Evolutionary conservation across 257 asterid genomes (phyloP), one percentile per base, ranked within the genome.

Genomic region (Nicotiana benthamiana): DNA sequence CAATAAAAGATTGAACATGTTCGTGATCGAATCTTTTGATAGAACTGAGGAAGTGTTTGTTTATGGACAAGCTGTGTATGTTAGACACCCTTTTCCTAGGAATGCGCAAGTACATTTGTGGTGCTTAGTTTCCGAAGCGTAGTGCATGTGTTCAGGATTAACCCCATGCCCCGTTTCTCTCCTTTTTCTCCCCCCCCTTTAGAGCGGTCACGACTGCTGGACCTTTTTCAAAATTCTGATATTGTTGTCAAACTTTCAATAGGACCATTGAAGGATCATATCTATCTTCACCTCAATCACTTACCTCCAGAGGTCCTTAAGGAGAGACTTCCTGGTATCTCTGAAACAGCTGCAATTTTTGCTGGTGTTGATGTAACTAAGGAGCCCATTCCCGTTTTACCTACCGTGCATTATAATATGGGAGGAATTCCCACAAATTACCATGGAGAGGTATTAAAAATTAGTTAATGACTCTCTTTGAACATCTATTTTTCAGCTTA

Each of bases 331-430:
- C 99, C 99, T 2, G 99, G 97, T 83, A 95, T 95, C 78, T 93
- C 99, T 62, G 99, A 95, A 89, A 95, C 99, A 27, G 99, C 98
- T 32, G 98, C 98, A 52, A 95, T 95, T 81, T 95, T 93, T 70
- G 97, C 99, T 75, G 99, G 99, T 81, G 99, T 95, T 80, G 98
- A 95, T 89, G 98, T 95, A 60, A 95, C 99, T 28, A 91, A 92
- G 87, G 98, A 95, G 86, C 98, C 99, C 75, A 93, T 95, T 83
- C 99, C 99, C 76, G 99, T 95, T 81, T 87, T 93, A 81, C 99
- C 99, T 34, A 95, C 98, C 34, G 99, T 95, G 79, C 99, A 95
- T 79, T 95, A 95, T 79, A 95, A 95, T 87, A 95, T 95, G 99
- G 99, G 99, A 72, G 99, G 99, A 83, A 90, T 95, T 84, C 99